phyloP scores from a whole-genome alignment of 2,329 filamentous ascomycete genomes.

The Alternaria gaisen region DNA sequence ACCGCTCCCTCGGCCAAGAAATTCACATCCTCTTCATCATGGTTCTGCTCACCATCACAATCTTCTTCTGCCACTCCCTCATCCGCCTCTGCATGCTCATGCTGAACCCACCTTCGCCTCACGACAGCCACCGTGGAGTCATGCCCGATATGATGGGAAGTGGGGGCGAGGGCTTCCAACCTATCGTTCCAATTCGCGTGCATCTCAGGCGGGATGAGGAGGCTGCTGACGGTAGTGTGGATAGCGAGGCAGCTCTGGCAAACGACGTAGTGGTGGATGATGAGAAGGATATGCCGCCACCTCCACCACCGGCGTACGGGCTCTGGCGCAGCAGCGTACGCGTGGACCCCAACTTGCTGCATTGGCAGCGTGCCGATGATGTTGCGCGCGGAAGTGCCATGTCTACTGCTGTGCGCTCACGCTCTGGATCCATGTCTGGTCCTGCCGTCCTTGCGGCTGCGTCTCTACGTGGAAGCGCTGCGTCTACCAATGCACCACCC shows the following conservation, averaged over 20 bases:
- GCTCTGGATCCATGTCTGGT: constrained; percentile 8
- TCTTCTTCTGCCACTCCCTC: constrained; percentile 83
- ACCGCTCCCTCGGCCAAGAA: constrained; percentile 70
- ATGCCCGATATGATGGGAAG: constrained; percentile 63
- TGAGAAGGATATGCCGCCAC: constrained; percentile 32
- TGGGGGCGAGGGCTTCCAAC: constrained; percentile 70
- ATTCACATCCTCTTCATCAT: constrained; percentile 84
- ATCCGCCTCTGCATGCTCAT: constrained; percentile 76
- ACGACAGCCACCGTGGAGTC: constrained; percentile 32
- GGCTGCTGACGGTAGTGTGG: constrained; percentile 60
- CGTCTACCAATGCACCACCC: not conserved
- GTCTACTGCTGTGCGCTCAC: constrained; percentile 10
- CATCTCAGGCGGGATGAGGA: constrained; percentile 79
- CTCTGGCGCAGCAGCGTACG: constrained; percentile 83
- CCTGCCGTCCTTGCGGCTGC: not conserved
- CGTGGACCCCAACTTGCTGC: constrained; percentile 81
- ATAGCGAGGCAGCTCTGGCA: constrained; percentile 62
- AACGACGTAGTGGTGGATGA: constrained; percentile 20
- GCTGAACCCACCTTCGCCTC: constrained; percentile 54
- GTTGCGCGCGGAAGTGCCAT: constrained; percentile 8
- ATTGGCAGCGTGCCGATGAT: constrained; percentile 72
- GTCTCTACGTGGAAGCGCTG: not conserved
- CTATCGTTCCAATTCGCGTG: constrained; percentile 77
- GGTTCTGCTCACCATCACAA: constrained; percentile 74
- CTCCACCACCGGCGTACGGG: constrained; percentile 81